A percentile compares a stretch with the other conserved stretches of the same genome.
phyloP scores from a whole-genome alignment of 192 early-diverging fungal genomes.

The Umbelopsis vinacea region DNA sequence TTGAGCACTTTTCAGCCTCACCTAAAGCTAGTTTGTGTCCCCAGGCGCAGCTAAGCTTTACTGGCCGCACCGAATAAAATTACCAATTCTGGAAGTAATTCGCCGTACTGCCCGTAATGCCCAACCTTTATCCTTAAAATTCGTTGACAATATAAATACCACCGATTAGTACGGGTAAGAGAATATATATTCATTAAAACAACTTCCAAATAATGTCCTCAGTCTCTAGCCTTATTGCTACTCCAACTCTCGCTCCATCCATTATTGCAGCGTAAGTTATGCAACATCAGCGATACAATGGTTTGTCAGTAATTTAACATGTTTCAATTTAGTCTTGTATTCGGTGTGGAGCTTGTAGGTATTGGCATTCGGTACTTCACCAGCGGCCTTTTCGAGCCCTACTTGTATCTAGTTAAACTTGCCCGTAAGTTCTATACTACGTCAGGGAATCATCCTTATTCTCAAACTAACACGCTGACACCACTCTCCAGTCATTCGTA shows the following conservation, averaged over 20 bases:
- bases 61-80: not conserved
- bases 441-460: too few relatives aligned
- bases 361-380: not conserved
- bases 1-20: too few relatives aligned
- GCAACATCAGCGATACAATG: not conserved
- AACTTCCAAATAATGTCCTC: not conserved
- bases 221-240: not conserved
- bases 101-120: not conserved
- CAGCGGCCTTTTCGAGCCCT: not conserved
- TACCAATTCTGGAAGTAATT: constrained; percentile 5
- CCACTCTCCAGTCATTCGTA: not conserved
- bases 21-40: too few relatives aligned
- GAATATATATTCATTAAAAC: not conserved
- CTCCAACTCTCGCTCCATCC: not conserved
- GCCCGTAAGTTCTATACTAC: not conserved
- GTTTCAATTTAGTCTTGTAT: not conserved
- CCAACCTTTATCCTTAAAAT: not conserved
- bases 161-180: not conserved
- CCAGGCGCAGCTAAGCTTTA: not conserved
- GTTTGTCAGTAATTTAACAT: not conserved
- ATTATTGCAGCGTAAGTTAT: not conserved
- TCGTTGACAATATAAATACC: not conserved
- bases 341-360: not conserved
- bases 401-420: not conserved
- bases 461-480: not conserved